Percentiles rank a stretch among this genome's conserved stretches.
phyloP scores from a whole-genome alignment of 2,329 filamentous ascomycete genomes.

The Cytospora piceae region DNA sequence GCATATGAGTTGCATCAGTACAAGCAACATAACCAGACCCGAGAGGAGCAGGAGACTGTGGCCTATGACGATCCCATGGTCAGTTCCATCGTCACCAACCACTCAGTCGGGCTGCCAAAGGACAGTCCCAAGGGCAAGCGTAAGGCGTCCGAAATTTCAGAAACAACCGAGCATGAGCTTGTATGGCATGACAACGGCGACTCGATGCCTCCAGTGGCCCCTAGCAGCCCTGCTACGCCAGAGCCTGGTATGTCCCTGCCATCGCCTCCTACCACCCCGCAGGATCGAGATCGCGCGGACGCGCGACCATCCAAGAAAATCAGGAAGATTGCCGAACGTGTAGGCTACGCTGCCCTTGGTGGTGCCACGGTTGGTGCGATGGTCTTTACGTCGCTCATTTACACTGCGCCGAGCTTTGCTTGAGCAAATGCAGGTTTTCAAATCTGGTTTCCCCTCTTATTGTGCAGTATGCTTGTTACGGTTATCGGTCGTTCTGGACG shows the following conservation, averaged over 20 bases:
- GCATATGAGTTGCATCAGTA: conserved; percentile 19
- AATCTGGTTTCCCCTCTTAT: background rate
- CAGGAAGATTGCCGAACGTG: conserved; percentile 37
- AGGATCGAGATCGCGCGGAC: background rate
- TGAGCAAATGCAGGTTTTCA: conserved; percentile 24
- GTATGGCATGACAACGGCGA: conserved; percentile 15
- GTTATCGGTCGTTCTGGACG: background rate
- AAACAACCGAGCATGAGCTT: conserved; percentile 12
- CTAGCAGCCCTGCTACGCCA: conserved; percentile 3
- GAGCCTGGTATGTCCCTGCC: conserved; percentile 13
- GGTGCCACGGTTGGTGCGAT: conserved; percentile 42
- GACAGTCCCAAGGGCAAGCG: conserved; percentile 15
- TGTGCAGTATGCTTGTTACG: background rate
- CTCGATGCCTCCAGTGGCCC: background rate
- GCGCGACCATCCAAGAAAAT: conserved; percentile 37
- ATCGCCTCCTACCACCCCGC: conserved; percentile 24
- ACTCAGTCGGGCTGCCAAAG: background rate
- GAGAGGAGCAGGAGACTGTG: background rate
- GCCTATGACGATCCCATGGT: background rate
- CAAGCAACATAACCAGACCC: conserved; percentile 3
- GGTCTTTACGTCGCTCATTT: conserved; percentile 44
- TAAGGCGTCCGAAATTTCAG: conserved; percentile 27
- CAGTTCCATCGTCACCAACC: background rate
- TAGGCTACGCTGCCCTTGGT: conserved; percentile 44
- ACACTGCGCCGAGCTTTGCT: conserved; percentile 43